A percentile compares a stretch with the other conserved stretches of the same genome.
Conservation (phyloP, 371 early-diverging fungal species). For the Syncephalis plumigaleata region DNA sequence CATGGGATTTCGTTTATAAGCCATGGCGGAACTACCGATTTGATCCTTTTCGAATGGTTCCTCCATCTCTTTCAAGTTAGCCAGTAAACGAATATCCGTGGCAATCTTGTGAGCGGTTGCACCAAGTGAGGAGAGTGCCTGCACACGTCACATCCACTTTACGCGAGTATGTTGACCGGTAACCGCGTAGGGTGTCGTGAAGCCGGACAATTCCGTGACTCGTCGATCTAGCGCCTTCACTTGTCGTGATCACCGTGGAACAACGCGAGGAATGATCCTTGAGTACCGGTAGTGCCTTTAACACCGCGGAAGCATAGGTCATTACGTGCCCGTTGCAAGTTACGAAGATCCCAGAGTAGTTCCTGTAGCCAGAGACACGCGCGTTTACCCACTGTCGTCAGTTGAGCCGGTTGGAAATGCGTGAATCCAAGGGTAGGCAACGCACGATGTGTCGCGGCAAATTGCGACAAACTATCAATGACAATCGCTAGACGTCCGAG, state of each 20-base stretch:
- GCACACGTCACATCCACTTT: constrained; percentile 93
- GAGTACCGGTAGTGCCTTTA: constrained; percentile 98
- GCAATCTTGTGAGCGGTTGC: constrained; percentile 95
- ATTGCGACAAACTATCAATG: constrained; percentile 59
- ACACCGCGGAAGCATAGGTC: constrained; percentile 90
- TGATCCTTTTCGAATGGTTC: constrained; percentile 98
- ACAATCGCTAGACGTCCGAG: constrained; percentile 72
- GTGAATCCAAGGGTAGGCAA: constrained; percentile 94
- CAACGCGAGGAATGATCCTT: constrained; percentile 90
- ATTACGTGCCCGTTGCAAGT: constrained; percentile 71
- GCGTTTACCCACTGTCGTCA: constrained; percentile 96
- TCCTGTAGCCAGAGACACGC: constrained; percentile 94
- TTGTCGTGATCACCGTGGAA: constrained; percentile 88
- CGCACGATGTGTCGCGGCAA: constrained; percentile 62
- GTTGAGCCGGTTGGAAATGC: constrained; percentile 96
- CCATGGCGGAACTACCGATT: constrained; percentile 97
- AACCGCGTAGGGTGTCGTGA: constrained; percentile 70
- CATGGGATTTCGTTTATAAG: constrained; percentile 99
- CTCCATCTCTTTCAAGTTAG: constrained; percentile 93
- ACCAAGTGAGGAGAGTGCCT: constrained; percentile 79
- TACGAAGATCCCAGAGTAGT: constrained; percentile 87
- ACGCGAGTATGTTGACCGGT: constrained; percentile 96
- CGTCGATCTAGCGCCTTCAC: constrained; percentile 73
- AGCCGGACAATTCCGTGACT: constrained; percentile 82
- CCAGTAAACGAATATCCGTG: constrained; percentile 89